These are phyloP conservation scores for Fusarium subtropicale DNA, from an alignment of 2,329 filamentous ascomycete species.

Conservation along the genomic window DNA sequence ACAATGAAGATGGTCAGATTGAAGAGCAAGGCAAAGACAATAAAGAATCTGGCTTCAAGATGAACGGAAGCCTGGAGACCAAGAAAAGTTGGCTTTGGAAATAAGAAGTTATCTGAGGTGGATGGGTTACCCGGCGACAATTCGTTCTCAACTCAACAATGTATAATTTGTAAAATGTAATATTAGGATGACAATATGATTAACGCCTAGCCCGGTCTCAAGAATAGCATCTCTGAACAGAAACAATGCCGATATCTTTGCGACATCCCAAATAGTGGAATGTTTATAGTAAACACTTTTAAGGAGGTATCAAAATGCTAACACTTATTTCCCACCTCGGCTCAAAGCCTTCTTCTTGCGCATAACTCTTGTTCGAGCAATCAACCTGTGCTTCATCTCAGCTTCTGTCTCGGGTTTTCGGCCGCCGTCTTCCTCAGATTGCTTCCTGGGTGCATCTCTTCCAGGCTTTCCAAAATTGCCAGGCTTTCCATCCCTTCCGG, in stretches of 20 bases:
- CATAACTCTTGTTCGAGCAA: slow-evolving; percentile 84
- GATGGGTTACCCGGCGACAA: background rate
- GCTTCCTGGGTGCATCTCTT: slow-evolving; percentile 5
- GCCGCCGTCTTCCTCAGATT: slow-evolving; percentile 37
- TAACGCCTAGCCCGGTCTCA: slow-evolving; percentile 1
- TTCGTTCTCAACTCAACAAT: slow-evolving; percentile 30
- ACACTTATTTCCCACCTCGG: slow-evolving; percentile 50
- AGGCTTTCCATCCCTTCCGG: slow-evolving; percentile 2
- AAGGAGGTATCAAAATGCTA: slow-evolving; percentile 34
- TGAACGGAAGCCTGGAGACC: slow-evolving; percentile 40
- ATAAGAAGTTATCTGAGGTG: slow-evolving; percentile 29
- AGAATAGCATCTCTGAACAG: background rate
- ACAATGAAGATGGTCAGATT: slow-evolving; percentile 15
- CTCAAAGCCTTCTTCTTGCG: slow-evolving; percentile 72
- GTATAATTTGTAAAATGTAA: slow-evolving; percentile 26
- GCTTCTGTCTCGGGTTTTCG: slow-evolving; percentile 54
- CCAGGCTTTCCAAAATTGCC: slow-evolving; percentile 17
- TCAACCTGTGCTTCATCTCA: slow-evolving; percentile 76
- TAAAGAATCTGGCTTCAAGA: slow-evolving; percentile 17
- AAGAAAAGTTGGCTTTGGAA: slow-evolving; percentile 58
- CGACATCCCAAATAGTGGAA: slow-evolving; percentile 5
- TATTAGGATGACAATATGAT: slow-evolving; percentile 9
- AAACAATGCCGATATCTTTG: slow-evolving; percentile 18
- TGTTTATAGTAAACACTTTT: slow-evolving; percentile 29
- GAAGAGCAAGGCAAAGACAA: slow-evolving; percentile 31